phyloP scores from a whole-genome alignment of 2,329 filamentous ascomycete genomes.

The Calonectria multiphialidica region DNA sequence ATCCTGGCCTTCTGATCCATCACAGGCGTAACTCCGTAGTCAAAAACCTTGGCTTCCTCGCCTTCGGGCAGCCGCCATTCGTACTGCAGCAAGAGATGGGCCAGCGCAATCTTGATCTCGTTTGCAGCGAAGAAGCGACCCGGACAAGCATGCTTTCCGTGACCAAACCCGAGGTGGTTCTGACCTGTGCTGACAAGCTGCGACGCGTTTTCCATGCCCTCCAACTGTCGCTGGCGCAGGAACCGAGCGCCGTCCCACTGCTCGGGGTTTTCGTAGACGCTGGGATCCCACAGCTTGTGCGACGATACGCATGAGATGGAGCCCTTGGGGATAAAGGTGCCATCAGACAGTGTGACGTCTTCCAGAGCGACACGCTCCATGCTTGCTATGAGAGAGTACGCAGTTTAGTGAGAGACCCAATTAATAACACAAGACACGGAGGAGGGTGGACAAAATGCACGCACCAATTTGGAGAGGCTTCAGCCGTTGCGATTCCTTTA shows the following conservation, averaged over 20 bases:
- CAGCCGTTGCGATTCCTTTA: conserved; percentile 13
- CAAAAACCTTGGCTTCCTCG: not conserved
- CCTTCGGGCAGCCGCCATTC: not conserved
- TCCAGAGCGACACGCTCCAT: conserved; percentile 2
- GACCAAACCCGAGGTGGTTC: conserved; percentile 52
- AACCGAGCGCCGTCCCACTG: conserved; percentile 46
- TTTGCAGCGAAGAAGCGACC: conserved; percentile 57
- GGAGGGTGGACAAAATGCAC: not conserved
- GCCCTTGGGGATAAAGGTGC: conserved; percentile 3
- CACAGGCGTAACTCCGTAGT: not conserved
- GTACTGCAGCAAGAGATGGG: conserved; percentile 45
- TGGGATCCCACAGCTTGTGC: conserved; percentile 34
- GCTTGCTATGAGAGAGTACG: not conserved
- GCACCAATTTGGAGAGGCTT: conserved; percentile 9
- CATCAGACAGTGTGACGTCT: conserved; percentile 18
- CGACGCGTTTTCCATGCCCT: conserved; percentile 32
- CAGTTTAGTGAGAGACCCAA: too few relatives aligned
- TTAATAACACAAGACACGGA: too few relatives aligned
- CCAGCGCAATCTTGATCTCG: conserved; percentile 52
- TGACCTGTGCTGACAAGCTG: conserved; percentile 50
- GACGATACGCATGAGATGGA: not conserved
- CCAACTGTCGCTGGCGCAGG: conserved; percentile 40
- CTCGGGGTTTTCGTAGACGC: conserved; percentile 39
- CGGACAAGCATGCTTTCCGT: conserved; percentile 56
- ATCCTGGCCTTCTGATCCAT: not conserved